Evolutionary conservation across 768 basidiomycete species (phyloP).

Genomic region (Naganishia onofrii): DNA sequence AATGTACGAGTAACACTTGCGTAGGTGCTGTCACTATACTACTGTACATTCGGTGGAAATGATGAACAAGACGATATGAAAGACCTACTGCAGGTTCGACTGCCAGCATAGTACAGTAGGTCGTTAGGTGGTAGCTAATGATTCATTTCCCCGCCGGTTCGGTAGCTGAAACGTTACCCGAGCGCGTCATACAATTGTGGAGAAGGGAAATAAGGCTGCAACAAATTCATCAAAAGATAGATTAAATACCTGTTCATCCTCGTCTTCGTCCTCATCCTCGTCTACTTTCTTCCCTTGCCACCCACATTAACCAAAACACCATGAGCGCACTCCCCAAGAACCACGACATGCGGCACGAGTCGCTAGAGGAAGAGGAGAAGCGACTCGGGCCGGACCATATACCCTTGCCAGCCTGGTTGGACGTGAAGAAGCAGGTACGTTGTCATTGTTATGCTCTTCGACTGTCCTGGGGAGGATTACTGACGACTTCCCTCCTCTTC

Average conservation of each 20-base stretch:
- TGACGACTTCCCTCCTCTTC: not conserved
- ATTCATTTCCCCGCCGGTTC: too few species aligned
- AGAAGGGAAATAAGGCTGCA: too few species aligned
- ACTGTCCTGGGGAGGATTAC: not conserved
- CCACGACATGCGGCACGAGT: constrained; percentile 30
- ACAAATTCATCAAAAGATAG: not conserved
- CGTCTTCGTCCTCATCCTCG: not conserved
- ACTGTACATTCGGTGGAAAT: too few species aligned
- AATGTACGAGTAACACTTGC: too few species aligned
- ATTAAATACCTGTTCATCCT: not conserved
- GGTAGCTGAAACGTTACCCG: too few species aligned
- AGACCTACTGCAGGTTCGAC: too few species aligned
- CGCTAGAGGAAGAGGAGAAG: constrained; percentile 29
- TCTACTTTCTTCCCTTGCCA: not conserved
- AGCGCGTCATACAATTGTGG: too few species aligned
- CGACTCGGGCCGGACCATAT: constrained; percentile 27
- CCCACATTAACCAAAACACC: not conserved
- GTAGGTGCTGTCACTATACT: too few species aligned
- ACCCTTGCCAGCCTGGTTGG: constrained; percentile 30
- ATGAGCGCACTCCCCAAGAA: constrained; percentile 16
- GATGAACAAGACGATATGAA: not conserved
- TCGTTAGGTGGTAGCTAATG: too few species aligned
- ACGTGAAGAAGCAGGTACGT: constrained; percentile 34
- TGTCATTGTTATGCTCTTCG: not conserved
- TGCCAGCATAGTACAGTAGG: too few species aligned